Percentiles rank a stretch among this genome's conserved stretches.
These are phyloP conservation scores for Urostyla sp. DNA, from an alignment of 73 alveolate species.

Conservation along the genomic window DNA sequence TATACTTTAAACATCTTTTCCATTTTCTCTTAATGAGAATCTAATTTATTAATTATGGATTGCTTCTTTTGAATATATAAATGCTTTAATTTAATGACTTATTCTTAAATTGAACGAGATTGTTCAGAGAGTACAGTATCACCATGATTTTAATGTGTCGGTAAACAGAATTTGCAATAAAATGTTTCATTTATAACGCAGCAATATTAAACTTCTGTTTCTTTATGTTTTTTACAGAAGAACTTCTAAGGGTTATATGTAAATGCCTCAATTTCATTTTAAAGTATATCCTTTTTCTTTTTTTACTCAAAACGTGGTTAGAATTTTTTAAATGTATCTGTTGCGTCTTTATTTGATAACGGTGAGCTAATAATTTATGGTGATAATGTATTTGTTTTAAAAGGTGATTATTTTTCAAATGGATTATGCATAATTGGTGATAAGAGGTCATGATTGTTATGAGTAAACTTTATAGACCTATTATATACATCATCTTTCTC, in stretches of 20 bases:
- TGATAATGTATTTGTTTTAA: background rate
- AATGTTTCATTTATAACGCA: slow-evolving; percentile 44
- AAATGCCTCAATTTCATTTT: slow-evolving; percentile 27
- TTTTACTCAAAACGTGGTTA: slow-evolving; percentile 39
- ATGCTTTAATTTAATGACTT: slow-evolving; percentile 25
- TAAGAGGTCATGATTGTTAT: background rate
- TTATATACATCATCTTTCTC: slow-evolving; percentile 33
- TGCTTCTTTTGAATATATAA: slow-evolving; percentile 31
- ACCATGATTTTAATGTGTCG: slow-evolving; percentile 27
- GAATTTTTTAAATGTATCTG: slow-evolving; percentile 39
- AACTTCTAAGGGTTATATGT: slow-evolving; percentile 28
- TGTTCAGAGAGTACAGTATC: slow-evolving; percentile 18
- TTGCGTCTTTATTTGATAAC: background rate
- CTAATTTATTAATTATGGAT: slow-evolving; percentile 20
- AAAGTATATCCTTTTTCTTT: background rate
- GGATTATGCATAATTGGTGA: background rate
- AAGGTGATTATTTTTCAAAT: background rate
- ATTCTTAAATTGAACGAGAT: background rate
- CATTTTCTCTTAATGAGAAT: slow-evolving; percentile 30
- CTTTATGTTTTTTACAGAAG: slow-evolving; percentile 51
- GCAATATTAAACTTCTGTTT: slow-evolving; percentile 36
- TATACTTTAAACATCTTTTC: slow-evolving; percentile 51
- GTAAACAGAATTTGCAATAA: slow-evolving; percentile 46
- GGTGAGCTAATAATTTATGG: slow-evolving; percentile 9
- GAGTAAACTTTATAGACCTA: slow-evolving; percentile 6